Base-by-base conservation (phyloP, 2,329 filamentous ascomycete species). In the Trichoderma sp. region DNA sequence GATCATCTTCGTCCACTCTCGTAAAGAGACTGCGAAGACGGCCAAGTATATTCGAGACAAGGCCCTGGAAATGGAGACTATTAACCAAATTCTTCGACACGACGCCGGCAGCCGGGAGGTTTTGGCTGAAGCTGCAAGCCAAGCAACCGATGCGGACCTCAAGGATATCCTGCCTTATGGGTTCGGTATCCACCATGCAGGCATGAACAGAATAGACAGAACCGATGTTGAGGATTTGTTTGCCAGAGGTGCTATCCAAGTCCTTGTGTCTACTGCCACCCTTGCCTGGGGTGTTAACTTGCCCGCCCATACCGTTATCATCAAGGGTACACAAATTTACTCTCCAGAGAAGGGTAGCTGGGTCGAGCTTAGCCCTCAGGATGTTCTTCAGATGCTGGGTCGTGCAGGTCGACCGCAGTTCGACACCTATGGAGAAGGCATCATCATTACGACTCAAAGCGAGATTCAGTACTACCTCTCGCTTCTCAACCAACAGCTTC, bases 401-500 rank as follows among this genome's bases (percentile, higher is more conserved):
- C 94, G 96, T 87, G 97, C 96, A 68, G 96, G 96, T 80, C 90
- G 96, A 75, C 96, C 96, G 32, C 97, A 99, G 78, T 99, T 94
- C 79, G 96, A 99, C 80, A 98, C 94, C 0, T 99, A 97, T 78
- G 96, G 96, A 79, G 96, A 99, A 81, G 96, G 96, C 80, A 98
- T 99, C 78, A 98, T 99, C 79, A 98, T 99, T 77, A 99, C 96
- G 0, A 96, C 94, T 0, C 95, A 98, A 79, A 88, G 87, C 64
- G 97, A 99, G 83, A 93, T 99, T 79, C 94, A 97, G 77, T 99
- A 99, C 82, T 99, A 99, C 78, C 88, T 99, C 23, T 98, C 95
- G 0, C 86, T 99, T 43, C 88, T 99, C 78, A 99, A 99, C 78
- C 95, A 98, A 82, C 97, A 99, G 82, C 84, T 99, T 53, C 97